Base-by-base conservation (phyloP, 2,329 filamentous ascomycete species). In the Paramyrothecium sp. region DNA sequence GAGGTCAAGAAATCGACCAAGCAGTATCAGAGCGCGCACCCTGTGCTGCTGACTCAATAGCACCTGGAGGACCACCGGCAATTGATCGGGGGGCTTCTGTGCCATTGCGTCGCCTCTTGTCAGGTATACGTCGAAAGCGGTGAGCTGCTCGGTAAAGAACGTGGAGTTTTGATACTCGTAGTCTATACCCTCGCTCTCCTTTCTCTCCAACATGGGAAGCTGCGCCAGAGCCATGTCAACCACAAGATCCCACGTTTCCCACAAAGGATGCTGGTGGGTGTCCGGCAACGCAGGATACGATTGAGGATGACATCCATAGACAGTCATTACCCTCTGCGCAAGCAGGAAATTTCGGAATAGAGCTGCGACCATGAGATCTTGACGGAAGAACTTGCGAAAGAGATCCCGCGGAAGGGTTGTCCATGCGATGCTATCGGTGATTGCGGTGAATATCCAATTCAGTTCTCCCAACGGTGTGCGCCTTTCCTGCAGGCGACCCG, bases 401-500 rank as follows among this genome's bases (percentile, higher is more conserved):
- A 97, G 78, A 20, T 92, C 86, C 50, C 94, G 89, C 3, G 93
- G 91, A 3, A 99, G 78, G 5, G 92, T 96, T 33, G 96, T 98
- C 95, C 95, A 99, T 0, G 95, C 95, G 67, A 99, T 99, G 1
- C 94, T 98, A 71, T 99, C 95, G 0, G 95, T 99, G 63, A 99
- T 98, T 55, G 95, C 95, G 1, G 95, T 99, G 70, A 99, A 98
- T 38, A 99, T 99, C 95, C 95, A 99, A 69, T 99, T 99, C 16
- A 99, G 80, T 75, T 99, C 95, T 60, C 95, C 95, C 34, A 99
- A 82, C 10, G 95, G 95, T 53, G 95, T 98, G 68, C 95, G 84
- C 59, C 95, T 85, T 74, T 99, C 95, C 69, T 97, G 94, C 47
- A 98, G 84, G 60, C 92, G 88, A 34, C 95, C 95, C 3, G 94